Evolutionary conservation across 164 flowering plant genomes (phyloP).

Genomic region (Akebia trifoliata): DNA sequence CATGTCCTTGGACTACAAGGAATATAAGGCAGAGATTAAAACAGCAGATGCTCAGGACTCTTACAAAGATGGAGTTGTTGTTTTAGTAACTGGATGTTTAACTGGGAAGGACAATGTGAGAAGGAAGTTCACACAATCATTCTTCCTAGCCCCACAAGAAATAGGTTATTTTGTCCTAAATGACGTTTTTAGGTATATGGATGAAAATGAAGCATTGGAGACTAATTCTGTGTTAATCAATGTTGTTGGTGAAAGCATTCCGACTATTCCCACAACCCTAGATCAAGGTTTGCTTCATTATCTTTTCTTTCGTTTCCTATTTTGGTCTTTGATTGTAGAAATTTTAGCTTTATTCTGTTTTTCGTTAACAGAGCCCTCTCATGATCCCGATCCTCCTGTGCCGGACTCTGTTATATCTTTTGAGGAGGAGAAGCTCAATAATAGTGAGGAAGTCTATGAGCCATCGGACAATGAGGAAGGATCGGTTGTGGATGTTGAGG

Average conservation of each 20-base stretch:
- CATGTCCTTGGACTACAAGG: conserved; percentile 48
- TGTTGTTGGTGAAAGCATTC: conserved; percentile 18
- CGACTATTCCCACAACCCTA: conserved; percentile 19
- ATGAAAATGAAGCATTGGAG: conserved; percentile 29
- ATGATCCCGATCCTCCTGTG: conserved; percentile 30
- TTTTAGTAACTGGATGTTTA: conserved; percentile 62
- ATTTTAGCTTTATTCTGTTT: conserved; percentile 11
- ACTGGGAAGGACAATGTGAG: conserved; percentile 47
- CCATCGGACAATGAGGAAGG: conserved; percentile 44
- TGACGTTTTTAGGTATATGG: conserved; percentile 64
- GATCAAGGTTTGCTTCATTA: conserved; percentile 35
- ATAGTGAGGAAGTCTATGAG: conserved; percentile 40
- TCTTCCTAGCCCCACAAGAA: conserved; percentile 80
- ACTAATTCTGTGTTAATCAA: conserved; percentile 13
- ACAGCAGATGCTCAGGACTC: conserved; percentile 80
- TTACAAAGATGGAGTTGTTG: conserved; percentile 48
- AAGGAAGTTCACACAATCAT: conserved; percentile 60
- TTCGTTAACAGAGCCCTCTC: conserved; percentile 39
- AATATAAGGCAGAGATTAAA: conserved; percentile 55
- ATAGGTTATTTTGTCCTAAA: conserved; percentile 23
- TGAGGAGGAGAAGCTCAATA: conserved; percentile 25
- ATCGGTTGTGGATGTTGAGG: conserved; percentile 40
- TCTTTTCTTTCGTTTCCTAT: not conserved
- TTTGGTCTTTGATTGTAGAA: no score
- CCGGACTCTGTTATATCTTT: conserved; percentile 23